Percentiles rank a stretch among this genome's conserved stretches.
Evolutionary conservation across 192 early-diverging fungal species (phyloP).

Genomic region (Chytriomyces hyalinus): DNA sequence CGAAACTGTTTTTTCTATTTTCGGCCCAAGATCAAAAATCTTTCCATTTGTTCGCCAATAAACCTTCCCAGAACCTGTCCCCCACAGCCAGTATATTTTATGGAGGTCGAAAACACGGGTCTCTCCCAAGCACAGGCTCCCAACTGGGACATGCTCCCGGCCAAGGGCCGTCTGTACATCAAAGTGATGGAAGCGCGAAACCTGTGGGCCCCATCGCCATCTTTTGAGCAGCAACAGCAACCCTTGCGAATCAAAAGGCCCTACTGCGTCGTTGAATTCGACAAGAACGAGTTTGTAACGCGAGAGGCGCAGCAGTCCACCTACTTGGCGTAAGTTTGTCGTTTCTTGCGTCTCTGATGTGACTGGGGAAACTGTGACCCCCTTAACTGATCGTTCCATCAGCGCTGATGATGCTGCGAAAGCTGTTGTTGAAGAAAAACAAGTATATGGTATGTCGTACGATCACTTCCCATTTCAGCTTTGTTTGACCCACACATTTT

Average conservation of each 20-base stretch:
- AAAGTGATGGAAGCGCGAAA: constrained; percentile 57
- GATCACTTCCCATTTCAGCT: background rate
- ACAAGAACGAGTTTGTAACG: constrained; percentile 62
- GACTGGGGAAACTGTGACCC: background rate
- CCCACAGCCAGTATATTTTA: background rate
- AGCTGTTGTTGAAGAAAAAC: background rate
- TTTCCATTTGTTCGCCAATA: no score
- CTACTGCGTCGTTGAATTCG: constrained; percentile 62
- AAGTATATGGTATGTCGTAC: background rate
- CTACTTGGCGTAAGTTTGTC: background rate
- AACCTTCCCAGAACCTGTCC: no score
- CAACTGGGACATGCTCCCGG: constrained; percentile 3
- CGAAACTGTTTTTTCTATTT: no score
- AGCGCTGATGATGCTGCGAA: background rate
- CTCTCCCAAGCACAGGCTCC: constrained; percentile 2
- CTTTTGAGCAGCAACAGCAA: constrained; percentile 41
- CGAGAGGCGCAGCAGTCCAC: constrained; percentile 40
- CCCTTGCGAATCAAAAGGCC: constrained; percentile 14
- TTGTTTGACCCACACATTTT: no score
- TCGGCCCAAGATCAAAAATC: no score
- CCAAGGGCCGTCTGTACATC: constrained; percentile 38
- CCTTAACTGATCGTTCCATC: background rate
- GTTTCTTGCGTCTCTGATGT: constrained; percentile 1
- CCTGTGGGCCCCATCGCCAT: constrained; percentile 46
- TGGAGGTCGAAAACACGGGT: background rate